phyloP scores from a whole-genome alignment of 73 alveolate species.

The Diophrys appendiculata region DNA sequence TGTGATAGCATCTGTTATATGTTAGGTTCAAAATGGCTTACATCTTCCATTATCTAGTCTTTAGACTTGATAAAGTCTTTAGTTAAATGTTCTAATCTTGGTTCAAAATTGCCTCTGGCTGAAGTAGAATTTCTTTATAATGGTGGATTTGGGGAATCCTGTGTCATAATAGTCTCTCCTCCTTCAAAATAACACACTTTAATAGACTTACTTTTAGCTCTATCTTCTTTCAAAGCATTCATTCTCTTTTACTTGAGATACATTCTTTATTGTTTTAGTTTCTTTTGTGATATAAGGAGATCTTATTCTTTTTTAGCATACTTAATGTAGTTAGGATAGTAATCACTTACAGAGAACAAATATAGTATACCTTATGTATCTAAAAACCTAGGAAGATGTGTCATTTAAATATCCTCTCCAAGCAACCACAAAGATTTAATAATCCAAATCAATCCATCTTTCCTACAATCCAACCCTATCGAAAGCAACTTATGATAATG shows the following conservation, averaged over 20 bases:
- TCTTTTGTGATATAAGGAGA: not conserved
- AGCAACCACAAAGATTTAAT: conserved; percentile 3
- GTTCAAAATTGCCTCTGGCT: not conserved
- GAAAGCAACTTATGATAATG: conserved; percentile 7
- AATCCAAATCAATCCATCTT: conserved; percentile 15
- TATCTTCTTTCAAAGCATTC: not conserved
- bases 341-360: not conserved
- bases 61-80: not conserved
- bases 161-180: not conserved
- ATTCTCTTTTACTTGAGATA: not conserved
- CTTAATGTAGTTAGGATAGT: too few relatives aligned
- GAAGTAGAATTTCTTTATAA: too few relatives aligned
- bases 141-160: not conserved
- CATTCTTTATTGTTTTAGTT: not conserved
- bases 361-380: conserved; percentile 1
- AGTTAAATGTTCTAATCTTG: not conserved
- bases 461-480: conserved; percentile 8
- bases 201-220: too few relatives aligned
- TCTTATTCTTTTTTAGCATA: not conserved
- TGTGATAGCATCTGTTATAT: too few relatives aligned
- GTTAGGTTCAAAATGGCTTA: too few relatives aligned
- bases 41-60: too few relatives aligned
- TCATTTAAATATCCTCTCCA: conserved; percentile 12
- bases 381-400: not conserved
- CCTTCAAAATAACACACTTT: too few relatives aligned